Conservation (phyloP, 495 filamentous ascomycete species). For the Hypomontagnella submonticulosa region DNA sequence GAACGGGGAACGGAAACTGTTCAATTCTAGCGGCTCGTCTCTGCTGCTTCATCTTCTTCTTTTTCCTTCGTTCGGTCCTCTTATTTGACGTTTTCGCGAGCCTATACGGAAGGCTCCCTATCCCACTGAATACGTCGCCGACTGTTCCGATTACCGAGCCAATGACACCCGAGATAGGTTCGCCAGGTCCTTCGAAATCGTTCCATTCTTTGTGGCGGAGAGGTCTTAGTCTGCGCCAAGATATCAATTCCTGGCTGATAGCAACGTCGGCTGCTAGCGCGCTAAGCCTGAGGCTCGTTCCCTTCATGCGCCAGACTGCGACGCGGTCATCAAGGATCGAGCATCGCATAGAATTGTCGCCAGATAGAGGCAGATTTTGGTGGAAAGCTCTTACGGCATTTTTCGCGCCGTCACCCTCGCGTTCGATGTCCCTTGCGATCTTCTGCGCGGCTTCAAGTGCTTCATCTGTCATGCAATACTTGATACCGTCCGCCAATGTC, state of each 20-base stretch:
- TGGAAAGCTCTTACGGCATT: conserved; percentile 80
- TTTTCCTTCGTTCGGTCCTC: conserved; percentile 56
- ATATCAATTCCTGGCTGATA: conserved; percentile 66
- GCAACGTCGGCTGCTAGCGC: conserved; percentile 74
- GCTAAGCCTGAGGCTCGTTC: conserved; percentile 67
- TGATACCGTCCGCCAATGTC: conserved; percentile 74
- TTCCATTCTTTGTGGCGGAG: conserved; percentile 79
- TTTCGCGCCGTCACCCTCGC: conserved; percentile 77
- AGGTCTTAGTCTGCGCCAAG: conserved; percentile 72
- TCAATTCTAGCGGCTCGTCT: conserved; percentile 19
- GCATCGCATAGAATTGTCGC: conserved; percentile 73
- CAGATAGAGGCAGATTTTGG: conserved; percentile 65
- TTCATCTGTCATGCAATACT: conserved; percentile 69
- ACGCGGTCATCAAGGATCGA: conserved; percentile 70
- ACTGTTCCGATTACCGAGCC: conserved; percentile 66
- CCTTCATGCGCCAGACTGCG: conserved; percentile 74
- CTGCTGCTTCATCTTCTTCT: conserved; percentile 46
- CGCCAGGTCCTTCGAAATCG: conserved; percentile 80
- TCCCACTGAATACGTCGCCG: conserved; percentile 64
- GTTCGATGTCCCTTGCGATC: conserved; percentile 69
- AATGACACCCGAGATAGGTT: conserved; percentile 73
- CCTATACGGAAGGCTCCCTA: conserved; percentile 68
- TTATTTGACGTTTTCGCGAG: conserved; percentile 64
- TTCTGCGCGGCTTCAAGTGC: conserved; percentile 65
- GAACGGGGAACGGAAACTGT: conserved; percentile 42